Evolutionary conservation across 768 basidiomycete species (phyloP), one percentile per base, ranked within the genome.

Genomic region (Pleurotus salmoneostramineus): DNA sequence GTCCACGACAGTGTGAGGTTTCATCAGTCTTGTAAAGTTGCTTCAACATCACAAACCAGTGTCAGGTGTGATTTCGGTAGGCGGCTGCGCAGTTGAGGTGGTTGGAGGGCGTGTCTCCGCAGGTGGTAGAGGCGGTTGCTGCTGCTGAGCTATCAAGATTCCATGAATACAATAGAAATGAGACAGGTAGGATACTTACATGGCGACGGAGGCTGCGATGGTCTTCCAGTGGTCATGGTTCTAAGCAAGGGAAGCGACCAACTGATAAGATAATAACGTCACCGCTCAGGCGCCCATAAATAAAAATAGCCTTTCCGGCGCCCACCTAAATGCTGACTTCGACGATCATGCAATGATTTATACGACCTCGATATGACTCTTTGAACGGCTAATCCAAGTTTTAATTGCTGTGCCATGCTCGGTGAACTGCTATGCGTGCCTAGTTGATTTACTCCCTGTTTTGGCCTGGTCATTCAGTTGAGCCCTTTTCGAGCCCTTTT

Each of bases 171-270:
- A 0, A 36, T 31, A 55, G 21, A 27, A 27, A 27, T 27, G 21
- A 27, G 21, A 27, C 21, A 27, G 21, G 21, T 5, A 21, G 2
- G 21, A 43, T 7, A 34, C 36, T n/a, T 17, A 55, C 52, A 17
- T 21, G 52, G 52, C 2, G 50, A 36, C 7, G 50, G 17, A 5
- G 52, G 21, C 6, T 55, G 36, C 21, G 52, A 55, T n/a, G 52
- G 40, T 43, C 52, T 55, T 10, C 52, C 52, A 6, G 52, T 43
- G 4, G 52, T 55, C 52, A 55, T 55, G 40, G n/a, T 10, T 42
- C 10, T 42, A 6, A 6, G 21, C 21, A 27, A 27, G 3, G 21
- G 21, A 27, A 27, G 21, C 21, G 21, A 27, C 21, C 21, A 27
- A 27, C 21, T 3, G 21, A 27, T 27, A 27, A 27, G 21, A 27